Percentiles rank a stretch among this genome's conserved stretches.
These are phyloP conservation scores for Drosera spatulata DNA, from an alignment of 179 eudicot species.

Conservation along the genomic window DNA sequence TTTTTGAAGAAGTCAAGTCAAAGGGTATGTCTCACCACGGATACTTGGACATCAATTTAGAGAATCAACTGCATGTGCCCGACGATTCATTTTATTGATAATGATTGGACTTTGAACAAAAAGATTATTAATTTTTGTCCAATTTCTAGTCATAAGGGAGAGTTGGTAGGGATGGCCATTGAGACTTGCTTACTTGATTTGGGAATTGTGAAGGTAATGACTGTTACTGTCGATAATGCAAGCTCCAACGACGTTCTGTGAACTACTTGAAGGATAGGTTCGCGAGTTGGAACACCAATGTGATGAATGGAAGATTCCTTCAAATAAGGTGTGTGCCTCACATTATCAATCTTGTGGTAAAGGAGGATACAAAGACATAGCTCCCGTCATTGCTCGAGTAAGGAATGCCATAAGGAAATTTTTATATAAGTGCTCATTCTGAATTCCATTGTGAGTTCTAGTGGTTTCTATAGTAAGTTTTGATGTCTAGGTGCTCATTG, in stretches of 20 bases:
- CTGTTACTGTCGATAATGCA: not conserved
- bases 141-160: not conserved
- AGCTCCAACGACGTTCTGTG: not conserved
- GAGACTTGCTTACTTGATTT: not conserved
- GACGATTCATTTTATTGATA: not conserved
- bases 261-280: slow-evolving; percentile 6
- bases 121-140: not conserved
- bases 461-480: no score
- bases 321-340: slow-evolving; percentile 12
- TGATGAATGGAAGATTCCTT: slow-evolving; percentile 3
- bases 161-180: not conserved
- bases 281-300: not conserved
- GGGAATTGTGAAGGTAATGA: not conserved
- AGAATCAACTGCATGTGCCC: no score
- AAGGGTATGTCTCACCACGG: no score
- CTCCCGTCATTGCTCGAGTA: not conserved
- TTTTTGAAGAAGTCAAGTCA: no score
- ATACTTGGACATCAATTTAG: no score
- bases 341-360: slow-evolving; percentile 3
- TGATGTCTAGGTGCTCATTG: no score
- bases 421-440: not conserved
- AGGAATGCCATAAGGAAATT: slow-evolving; percentile 2
- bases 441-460: no score
- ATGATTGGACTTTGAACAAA: not conserved
- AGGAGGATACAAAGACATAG: not conserved